These are phyloP conservation scores for Albatrellus sp. DNA, from an alignment of 1,284 basidiomycete genomes.

Conservation along the genomic window DNA sequence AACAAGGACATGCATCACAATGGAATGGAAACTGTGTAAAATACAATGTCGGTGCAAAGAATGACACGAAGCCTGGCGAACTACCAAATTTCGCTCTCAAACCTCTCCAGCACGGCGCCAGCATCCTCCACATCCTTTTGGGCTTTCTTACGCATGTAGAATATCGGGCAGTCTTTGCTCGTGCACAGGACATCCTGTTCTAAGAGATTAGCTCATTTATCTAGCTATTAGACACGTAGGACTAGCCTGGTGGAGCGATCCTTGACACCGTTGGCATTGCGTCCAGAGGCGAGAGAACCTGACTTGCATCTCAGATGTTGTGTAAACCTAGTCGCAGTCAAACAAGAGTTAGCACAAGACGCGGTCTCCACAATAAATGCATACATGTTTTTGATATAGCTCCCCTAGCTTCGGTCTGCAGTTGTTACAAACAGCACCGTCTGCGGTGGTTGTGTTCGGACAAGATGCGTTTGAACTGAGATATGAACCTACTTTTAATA, in stretches of 20 bases:
- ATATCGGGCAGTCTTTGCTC: conserved; percentile 96
- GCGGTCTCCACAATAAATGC: conserved; percentile 4
- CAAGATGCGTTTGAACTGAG: neutral
- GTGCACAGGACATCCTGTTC: conserved; percentile 89
- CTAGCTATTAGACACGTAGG: neutral
- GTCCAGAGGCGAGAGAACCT: conserved; percentile 93
- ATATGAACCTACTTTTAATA: conserved; percentile 40
- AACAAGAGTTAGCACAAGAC: too few relatives aligned
- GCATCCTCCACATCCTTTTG: conserved; percentile 92
- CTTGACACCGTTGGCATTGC: conserved; percentile 93
- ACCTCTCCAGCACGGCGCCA: conserved; percentile 66
- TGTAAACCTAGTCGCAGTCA: conserved; percentile 26
- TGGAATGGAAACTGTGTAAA: too few relatives aligned
- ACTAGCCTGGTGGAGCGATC: conserved; percentile 81
- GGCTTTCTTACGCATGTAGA: conserved; percentile 93
- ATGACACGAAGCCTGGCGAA: too few relatives aligned
- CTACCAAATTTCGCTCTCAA: conserved; percentile 61
- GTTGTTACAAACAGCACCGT: conserved; percentile 87
- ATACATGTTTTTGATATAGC: conserved; percentile 82
- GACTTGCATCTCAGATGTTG: conserved; percentile 72
- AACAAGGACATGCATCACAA: too few relatives aligned
- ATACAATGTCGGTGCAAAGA: too few relatives aligned
- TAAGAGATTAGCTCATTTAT: neutral
- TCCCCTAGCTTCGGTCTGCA: conserved; percentile 77
- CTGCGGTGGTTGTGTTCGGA: conserved; percentile 26